Evolutionary conservation across 202 grass and related monocot genomes (phyloP).

Genomic region (Sporobolus alterniflorus): DNA sequence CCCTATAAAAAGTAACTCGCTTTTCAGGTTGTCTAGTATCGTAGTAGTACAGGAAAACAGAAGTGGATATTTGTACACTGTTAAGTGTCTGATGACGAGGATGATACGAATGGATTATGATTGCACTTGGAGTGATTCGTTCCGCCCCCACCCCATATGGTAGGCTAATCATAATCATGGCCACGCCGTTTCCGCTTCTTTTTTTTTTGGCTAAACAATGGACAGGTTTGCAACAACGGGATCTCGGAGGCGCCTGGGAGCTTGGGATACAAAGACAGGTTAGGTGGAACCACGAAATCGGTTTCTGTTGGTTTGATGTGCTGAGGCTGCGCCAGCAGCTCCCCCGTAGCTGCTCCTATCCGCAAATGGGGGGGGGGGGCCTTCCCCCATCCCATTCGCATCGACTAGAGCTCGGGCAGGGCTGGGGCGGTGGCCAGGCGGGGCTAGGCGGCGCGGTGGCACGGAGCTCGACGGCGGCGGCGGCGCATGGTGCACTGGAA

Average conservation of each 20-base stretch:
- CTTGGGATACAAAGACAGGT: background rate
- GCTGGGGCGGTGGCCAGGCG: no score
- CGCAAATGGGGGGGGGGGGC: no score
- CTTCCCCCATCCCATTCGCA: no score
- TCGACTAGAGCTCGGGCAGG: no score
- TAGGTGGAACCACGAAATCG: background rate
- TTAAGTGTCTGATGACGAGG: background rate
- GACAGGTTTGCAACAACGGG: background rate
- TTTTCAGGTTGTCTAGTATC: slow-evolving; percentile 7
- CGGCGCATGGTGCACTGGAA: no score
- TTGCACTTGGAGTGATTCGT: background rate
- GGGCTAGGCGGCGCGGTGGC: no score
- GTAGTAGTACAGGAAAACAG: background rate
- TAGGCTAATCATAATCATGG: background rate
- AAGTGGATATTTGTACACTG: slow-evolving; percentile 25
- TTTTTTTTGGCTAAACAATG: background rate
- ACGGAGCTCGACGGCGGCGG: no score
- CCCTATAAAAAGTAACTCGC: slow-evolving; percentile 20
- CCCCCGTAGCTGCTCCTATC: no score
- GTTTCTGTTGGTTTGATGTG: background rate
- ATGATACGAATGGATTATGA: background rate
- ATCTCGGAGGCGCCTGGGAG: slow-evolving; percentile 7
- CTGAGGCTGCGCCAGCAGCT: no score
- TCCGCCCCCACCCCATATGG: background rate
- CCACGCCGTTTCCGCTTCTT: background rate